Percentiles rank a stretch among this genome's conserved stretches.
phyloP scores from a whole-genome alignment of 768 basidiomycete genomes.

The Saitozyma sp. region DNA sequence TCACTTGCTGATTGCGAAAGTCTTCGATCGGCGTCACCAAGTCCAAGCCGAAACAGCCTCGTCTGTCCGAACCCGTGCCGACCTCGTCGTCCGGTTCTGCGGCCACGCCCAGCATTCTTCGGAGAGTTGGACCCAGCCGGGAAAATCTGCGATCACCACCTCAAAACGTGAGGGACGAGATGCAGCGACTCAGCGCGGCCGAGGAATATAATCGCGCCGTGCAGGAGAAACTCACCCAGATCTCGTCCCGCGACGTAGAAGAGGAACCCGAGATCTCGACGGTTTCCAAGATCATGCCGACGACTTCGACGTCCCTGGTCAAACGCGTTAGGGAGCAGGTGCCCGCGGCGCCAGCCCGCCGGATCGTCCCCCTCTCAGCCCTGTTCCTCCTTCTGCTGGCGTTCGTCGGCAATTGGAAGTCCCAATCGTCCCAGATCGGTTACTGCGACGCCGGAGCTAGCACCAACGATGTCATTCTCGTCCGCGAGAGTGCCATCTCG shows the following conservation, averaged over 20 bases:
- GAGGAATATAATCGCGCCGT: slow-evolving; percentile 36
- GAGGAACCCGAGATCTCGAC: too few relatives aligned
- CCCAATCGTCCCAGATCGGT: slow-evolving; percentile 42
- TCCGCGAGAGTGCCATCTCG: slow-evolving; percentile 27
- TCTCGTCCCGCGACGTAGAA: slow-evolving; percentile 6
- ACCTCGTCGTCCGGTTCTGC: slow-evolving; percentile 5
- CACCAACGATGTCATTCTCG: slow-evolving; percentile 43
- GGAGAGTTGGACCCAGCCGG: slow-evolving; percentile 30
- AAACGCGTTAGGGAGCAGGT: slow-evolving; percentile 9
- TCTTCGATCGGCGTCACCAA: slow-evolving; percentile 28
- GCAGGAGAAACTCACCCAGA: slow-evolving; percentile 28
- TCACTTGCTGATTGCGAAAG: slow-evolving; percentile 16
- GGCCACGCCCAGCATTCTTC: slow-evolving; percentile 16
- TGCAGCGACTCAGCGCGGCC: slow-evolving; percentile 21
- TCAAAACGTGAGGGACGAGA: slow-evolving; percentile 26
- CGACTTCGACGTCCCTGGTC: slow-evolving; percentile 20
- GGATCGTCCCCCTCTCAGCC: slow-evolving; percentile 30
- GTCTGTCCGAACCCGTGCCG: slow-evolving; percentile 34
- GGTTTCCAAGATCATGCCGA: neutral
- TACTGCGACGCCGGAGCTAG: slow-evolving; percentile 51
- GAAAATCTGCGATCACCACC: slow-evolving; percentile 39
- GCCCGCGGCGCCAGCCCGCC: slow-evolving; percentile 6
- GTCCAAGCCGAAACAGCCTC: slow-evolving; percentile 21
- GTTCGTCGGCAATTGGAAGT: slow-evolving; percentile 36
- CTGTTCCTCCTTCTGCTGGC: slow-evolving; percentile 35